These are phyloP conservation scores for Colletotrichum paranaense DNA, from an alignment of 2,329 filamentous ascomycete species.

Conservation along the genomic window DNA sequence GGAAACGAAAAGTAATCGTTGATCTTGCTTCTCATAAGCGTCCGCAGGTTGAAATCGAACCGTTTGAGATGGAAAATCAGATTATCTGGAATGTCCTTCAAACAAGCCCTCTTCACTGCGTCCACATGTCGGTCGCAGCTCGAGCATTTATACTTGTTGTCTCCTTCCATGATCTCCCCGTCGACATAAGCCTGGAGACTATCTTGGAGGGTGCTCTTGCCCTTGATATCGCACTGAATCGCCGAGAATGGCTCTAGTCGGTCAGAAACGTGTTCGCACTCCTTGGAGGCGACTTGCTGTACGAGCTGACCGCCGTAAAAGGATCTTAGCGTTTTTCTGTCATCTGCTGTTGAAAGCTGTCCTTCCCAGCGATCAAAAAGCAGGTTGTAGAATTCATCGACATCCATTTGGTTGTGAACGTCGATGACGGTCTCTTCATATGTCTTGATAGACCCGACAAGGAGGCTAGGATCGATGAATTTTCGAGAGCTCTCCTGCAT, in stretches of 20 bases:
- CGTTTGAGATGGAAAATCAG: conserved; percentile 95
- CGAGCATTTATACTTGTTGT: conserved; percentile 98
- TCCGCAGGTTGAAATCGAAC: conserved; percentile 83
- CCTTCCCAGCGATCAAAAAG: conserved; percentile 92
- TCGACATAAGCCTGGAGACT: conserved; percentile 96
- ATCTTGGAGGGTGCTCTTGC: conserved; percentile 84
- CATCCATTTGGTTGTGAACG: conserved; percentile 93
- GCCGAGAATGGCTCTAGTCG: conserved; percentile 91
- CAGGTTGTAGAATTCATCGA: conserved; percentile 96
- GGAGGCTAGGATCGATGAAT: conserved; percentile 76
- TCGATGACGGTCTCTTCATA: conserved; percentile 88
- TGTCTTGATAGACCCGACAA: conserved; percentile 82
- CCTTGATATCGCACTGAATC: conserved; percentile 96
- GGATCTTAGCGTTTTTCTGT: conserved; percentile 78
- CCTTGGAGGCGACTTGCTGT: conserved; percentile 94
- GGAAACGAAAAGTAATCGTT: conserved; percentile 96
- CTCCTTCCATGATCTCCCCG: conserved; percentile 96
- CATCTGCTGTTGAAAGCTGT: conserved; percentile 75
- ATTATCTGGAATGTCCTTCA: conserved; percentile 93
- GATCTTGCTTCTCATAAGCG: conserved; percentile 88
- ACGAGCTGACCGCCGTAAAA: conserved; percentile 94
- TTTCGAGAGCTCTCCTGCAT: conserved; percentile 87
- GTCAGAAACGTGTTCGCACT: conserved; percentile 94
- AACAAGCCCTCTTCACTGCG: conserved; percentile 90
- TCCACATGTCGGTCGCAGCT: conserved; percentile 90